Evolutionary conservation across 1,284 basidiomycete genomes (phyloP).

Genomic region (Fomitopsis pinicola): DNA sequence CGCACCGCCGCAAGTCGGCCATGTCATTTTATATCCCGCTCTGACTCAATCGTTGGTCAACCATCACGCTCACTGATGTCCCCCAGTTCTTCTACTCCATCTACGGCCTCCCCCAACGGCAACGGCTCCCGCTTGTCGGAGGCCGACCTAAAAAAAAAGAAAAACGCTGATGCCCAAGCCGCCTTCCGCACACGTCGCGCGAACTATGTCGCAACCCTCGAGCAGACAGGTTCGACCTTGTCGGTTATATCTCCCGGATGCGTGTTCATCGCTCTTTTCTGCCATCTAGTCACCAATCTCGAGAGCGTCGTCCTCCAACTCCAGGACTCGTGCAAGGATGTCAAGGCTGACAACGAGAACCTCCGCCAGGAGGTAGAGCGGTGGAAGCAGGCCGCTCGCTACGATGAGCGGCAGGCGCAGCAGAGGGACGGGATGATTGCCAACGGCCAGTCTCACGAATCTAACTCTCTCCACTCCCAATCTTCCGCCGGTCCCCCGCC

Average conservation of each 20-base stretch:
- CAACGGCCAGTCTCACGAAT: conserved; percentile 46
- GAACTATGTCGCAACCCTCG: conserved; percentile 83
- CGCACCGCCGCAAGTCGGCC: conserved; percentile 57
- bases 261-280: conserved; percentile 9
- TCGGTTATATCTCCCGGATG: conserved; percentile 16
- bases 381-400: conserved; percentile 56
- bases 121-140: conserved; percentile 40
- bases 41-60: conserved; percentile 10
- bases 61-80: conserved; percentile 22
- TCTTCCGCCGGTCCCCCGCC: conserved; percentile 24
- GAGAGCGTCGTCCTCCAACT: conserved; percentile 77
- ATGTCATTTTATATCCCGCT: conserved; percentile 21
- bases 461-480: conserved; percentile 36
- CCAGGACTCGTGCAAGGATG: conserved; percentile 73
- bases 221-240: conserved; percentile 66
- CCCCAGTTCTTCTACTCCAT: conserved; percentile 24
- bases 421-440: conserved; percentile 42
- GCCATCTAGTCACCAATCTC: conserved; percentile 58
- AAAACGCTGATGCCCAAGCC: conserved; percentile 78
- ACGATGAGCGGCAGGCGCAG: conserved; percentile 63
- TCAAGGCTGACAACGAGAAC: conserved; percentile 51
- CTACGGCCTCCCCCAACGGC: conserved; percentile 35
- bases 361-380: conserved; percentile 61
- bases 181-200: conserved; percentile 69
- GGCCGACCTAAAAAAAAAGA: conserved; percentile 74